Base-by-base conservation (phyloP, 192 early-diverging fungal genomes). In the Pilaira anomala region DNA sequence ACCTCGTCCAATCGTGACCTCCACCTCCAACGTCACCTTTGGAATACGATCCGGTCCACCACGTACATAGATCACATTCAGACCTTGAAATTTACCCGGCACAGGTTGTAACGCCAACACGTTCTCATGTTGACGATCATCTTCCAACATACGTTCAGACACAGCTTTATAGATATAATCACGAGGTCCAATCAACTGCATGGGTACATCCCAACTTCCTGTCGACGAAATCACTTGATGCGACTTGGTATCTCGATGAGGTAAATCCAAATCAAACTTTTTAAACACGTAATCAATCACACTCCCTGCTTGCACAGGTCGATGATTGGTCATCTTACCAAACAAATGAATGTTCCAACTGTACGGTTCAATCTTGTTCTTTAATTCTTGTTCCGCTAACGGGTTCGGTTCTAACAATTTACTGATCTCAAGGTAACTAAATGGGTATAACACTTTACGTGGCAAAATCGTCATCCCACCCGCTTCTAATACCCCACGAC, bases 271-370 rank as follows among this genome's bases (percentile, higher is more conserved):
- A 18, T 67, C 69, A 76, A 81, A 82, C 29, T 72, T 72, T 36
- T 75, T 78, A 40, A 84, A 67, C 0, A 77, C 64, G 5, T 67
- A 40, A 25, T 72, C 75, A 36, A 85, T 71, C 0, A 85, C 73
- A 68, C 80, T 82, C 3, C 73, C 75, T 7, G 69, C 57, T 33
- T 80, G 73, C 8, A 85, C 76, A 0, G 73, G 49, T 48, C 77
- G 63, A 60, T 66, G 61, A 53, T 82, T 82, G 3, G 83, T 85
- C 68, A 80, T 76, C 50, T 82, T 85, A 13, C 83, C 83, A 60
- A 80, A 85, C 48, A 85, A 57, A 50, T 85, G 80, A 9, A 82
- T 71, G 8, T 75, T 80, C 66, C 81, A 79, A 1, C 74, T 72
- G 16, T 54, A 64, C 18, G 60, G 54, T 26, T 75, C 76, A 0